Base-by-base conservation (phyloP, 2,329 filamentous ascomycete genomes). In the Pseudocercospora musae region DNA sequence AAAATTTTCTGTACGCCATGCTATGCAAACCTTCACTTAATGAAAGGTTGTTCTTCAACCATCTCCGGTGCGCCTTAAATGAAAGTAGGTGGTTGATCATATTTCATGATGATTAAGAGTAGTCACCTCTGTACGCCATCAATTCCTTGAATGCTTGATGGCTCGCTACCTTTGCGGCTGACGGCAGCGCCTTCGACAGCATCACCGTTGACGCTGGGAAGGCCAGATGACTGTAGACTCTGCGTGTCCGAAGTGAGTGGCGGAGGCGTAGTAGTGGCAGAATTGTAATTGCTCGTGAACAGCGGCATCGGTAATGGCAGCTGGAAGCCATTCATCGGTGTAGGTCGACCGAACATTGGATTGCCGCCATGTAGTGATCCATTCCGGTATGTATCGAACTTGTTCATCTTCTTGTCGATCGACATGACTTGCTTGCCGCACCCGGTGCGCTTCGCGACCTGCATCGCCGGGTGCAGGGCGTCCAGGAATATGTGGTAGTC, bases 351-450 rank as follows among this genome's bases (percentile, higher is more conserved):
- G 48, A 57, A 52, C 21, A 46, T 50, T 20, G 52, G 50, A 42
- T 21, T 20, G 49, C 56, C 37, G 50, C 42, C 50, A 27, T 52
- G 56, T 10, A 60, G 52, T 49, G 62, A 64, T 49, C 56, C 62
- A 27, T 62, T 65, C 46, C 60, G 63, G 42, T 62, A 66, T 31
- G 71, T 71, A 48, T 76, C 74, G 62, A 76, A 77, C 46, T 76
- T 75, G 66, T 79, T 77, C 79, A 82, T 79, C 69, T 80, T 80
- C 72, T 80, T 80, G 65, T 82, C 80, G 54, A 82, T 78, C 70
- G 73, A 68, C 4, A 71, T 68, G 29, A 80, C 74, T 66, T 82
- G 79, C 70, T 82, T 82, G 68, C 75, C 75, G 62, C 70, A 70
- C 31, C 74, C 73, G n/a, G 71, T 70, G 53, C 73, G 72, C 70